A percentile compares a stretch with the other conserved stretches of the same genome.
Evolutionary conservation across 257 asterid genomes (phyloP).

Genomic region (Ilex asprella): DNA sequence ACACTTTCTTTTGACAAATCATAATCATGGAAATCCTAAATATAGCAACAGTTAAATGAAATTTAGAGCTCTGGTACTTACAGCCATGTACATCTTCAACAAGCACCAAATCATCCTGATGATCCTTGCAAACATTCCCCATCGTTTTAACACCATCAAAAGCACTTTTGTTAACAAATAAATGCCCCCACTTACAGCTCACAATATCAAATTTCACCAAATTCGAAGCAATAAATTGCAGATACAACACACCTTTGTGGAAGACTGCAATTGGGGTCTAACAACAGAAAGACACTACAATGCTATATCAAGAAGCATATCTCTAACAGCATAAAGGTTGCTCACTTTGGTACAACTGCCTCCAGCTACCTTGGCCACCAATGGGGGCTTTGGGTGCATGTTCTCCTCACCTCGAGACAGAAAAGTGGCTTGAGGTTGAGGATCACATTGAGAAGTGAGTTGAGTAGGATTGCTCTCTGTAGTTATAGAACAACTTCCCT

Average conservation of each 20-base stretch:
- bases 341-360: slow-evolving; percentile 41
- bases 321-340: slow-evolving; percentile 57
- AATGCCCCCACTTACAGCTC: not conserved
- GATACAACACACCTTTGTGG: not conserved
- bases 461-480: slow-evolving; percentile 24
- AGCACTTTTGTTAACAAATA: not conserved
- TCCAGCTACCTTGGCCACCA: slow-evolving; percentile 35
- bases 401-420: slow-evolving; percentile 33
- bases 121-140: not conserved
- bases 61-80: too few species aligned
- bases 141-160: not conserved
- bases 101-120: not conserved
- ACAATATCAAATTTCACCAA: not conserved
- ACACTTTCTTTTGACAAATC: too few species aligned
- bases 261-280: not conserved
- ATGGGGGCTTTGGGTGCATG: slow-evolving; percentile 35
- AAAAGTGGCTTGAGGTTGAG: slow-evolving; percentile 19
- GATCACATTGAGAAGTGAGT: slow-evolving; percentile 15
- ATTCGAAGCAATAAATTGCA: not conserved
- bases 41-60: not conserved
- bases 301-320: slow-evolving; percentile 73
- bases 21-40: too few species aligned
- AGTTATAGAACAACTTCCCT: slow-evolving; percentile 32
- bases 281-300: slow-evolving; percentile 19
- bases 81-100: not conserved